Evolutionary conservation across 129 eudicot species (phyloP).

Genomic region (Saussurea involucrata): DNA sequence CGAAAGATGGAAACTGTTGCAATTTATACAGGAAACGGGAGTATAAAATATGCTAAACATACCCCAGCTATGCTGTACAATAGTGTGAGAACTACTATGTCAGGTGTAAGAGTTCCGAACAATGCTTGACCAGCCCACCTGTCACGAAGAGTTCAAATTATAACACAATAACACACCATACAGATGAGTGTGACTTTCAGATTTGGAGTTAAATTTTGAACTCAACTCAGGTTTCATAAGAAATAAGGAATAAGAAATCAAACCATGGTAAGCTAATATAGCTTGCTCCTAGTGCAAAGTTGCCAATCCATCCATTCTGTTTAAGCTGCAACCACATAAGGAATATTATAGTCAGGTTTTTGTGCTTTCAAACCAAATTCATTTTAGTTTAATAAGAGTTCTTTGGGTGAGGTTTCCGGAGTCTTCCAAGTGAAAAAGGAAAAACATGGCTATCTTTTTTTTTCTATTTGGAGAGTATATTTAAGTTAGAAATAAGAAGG

Average conservation of each 20-base stretch:
- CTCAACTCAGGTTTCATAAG: not conserved
- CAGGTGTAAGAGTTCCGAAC: conserved; percentile 92
- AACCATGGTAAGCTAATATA: conserved; percentile 96
- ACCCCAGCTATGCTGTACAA: conserved; percentile 98
- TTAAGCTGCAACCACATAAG: conserved; percentile 63
- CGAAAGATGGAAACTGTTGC: not conserved
- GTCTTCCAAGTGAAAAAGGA: not conserved
- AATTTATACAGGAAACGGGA: not conserved
- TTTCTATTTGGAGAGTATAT: not conserved
- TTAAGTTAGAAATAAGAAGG: not conserved
- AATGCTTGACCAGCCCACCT: conserved; percentile 99
- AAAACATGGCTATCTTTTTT: not conserved
- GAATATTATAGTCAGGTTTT: not conserved
- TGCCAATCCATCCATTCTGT: conserved; percentile 98
- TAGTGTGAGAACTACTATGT: conserved; percentile 80
- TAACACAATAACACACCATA: not conserved
- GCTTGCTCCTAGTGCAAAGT: conserved; percentile 94
- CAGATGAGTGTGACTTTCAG: not conserved
- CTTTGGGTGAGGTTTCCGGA: not conserved
- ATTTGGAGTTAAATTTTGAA: not conserved
- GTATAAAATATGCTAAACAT: conserved; percentile 17
- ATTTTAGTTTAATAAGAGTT: not conserved
- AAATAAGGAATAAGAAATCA: conserved; percentile 18
- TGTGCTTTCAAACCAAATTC: not conserved
- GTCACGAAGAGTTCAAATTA: conserved; percentile 4